Evolutionary conservation across 2,329 filamentous ascomycete genomes (phyloP).

Genomic region (Fusarium fujikuroi): DNA sequence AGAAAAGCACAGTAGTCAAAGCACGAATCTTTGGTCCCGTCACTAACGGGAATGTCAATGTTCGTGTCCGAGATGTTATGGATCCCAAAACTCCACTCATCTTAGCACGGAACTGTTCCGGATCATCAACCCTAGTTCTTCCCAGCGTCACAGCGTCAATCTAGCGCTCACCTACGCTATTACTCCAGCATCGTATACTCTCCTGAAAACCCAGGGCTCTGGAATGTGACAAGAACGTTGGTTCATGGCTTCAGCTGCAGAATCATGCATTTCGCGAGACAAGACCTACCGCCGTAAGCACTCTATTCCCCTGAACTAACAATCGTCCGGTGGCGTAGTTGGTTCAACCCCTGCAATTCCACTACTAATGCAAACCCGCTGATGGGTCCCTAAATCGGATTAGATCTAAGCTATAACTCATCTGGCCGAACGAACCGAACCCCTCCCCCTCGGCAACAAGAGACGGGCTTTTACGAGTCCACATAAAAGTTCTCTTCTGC

Average conservation of each 20-base stretch:
- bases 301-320: background rate
- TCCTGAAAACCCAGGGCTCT: background rate
- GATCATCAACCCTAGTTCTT: constrained; percentile 2
- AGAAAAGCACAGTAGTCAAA: background rate
- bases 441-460: constrained; percentile 2
- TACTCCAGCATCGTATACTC: background rate
- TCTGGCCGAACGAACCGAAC: background rate
- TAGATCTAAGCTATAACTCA: constrained; percentile 18
- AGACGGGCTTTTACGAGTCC: background rate
- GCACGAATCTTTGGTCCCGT: background rate
- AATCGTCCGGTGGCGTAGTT: constrained; percentile 7
- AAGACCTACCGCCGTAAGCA: background rate
- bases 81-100: background rate
- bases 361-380: background rate
- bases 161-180: background rate
- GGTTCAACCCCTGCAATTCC: background rate
- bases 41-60: constrained; percentile 1
- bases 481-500: background rate
- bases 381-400: constrained; percentile 23
- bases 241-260: background rate
- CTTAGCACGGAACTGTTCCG: constrained; percentile 10
- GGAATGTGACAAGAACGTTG: background rate
- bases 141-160: background rate
- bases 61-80: background rate
- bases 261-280: background rate